These are phyloP conservation scores for Takashimella tepidaria DNA, from an alignment of 1,284 basidiomycete genomes.

Conservation along the genomic window DNA sequence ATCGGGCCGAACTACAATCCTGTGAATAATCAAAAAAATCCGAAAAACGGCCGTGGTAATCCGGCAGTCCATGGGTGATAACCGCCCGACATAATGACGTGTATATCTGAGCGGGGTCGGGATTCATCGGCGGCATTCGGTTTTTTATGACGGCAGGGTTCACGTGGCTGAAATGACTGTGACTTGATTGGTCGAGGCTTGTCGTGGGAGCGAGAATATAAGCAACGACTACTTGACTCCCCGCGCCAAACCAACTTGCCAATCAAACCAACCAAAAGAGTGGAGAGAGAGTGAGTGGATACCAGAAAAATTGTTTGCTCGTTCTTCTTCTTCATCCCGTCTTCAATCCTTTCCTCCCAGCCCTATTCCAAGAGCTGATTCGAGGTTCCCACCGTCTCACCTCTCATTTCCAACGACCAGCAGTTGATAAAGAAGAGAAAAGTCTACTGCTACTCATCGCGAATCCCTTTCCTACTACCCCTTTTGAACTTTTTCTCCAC, in stretches of 20 bases:
- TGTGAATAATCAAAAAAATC: too few relatives aligned
- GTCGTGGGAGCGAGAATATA: neutral
- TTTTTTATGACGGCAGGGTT: neutral
- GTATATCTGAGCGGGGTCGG: neutral
- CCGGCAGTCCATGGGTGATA: neutral
- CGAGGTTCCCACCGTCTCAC: slow-evolving; percentile 1
- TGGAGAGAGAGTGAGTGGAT: neutral
- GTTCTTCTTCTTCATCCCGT: neutral
- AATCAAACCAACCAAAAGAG: neutral
- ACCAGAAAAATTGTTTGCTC: neutral
- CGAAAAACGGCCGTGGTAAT: neutral
- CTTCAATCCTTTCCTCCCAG: neutral
- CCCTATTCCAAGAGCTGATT: too few relatives aligned
- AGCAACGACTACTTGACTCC: too few relatives aligned
- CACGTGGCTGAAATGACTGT: neutral
- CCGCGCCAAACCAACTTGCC: too few relatives aligned
- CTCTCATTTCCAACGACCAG: slow-evolving; percentile 1
- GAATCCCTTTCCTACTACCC: slow-evolving; percentile 1
- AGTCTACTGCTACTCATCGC: too few relatives aligned
- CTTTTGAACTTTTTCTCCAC: slow-evolving; percentile 1
- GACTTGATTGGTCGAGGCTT: neutral
- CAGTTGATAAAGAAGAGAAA: too few relatives aligned
- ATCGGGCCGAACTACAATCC: too few relatives aligned
- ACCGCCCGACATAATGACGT: neutral
- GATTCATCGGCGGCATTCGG: neutral